Percentiles rank a stretch among this genome's conserved stretches.
Conservation (phyloP, 2,329 filamentous ascomycete genomes). For the Botryotinia globosa region DNA sequence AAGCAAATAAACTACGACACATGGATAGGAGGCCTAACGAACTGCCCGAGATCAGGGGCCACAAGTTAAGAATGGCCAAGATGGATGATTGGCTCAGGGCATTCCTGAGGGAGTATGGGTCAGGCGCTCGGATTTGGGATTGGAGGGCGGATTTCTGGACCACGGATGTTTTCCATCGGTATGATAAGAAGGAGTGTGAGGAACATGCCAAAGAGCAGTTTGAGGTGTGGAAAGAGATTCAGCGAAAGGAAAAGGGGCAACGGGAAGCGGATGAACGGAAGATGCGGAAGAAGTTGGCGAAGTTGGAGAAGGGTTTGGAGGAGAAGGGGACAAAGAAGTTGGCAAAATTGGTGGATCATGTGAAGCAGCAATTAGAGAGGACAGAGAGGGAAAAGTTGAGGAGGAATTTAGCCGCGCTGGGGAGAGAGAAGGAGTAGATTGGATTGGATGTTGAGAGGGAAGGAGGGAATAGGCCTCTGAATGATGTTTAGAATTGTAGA, state of each 20-base stretch:
- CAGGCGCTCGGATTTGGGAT: not conserved
- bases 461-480: not conserved
- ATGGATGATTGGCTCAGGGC: not conserved
- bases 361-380: not conserved
- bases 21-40: not conserved
- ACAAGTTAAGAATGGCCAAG: not conserved
- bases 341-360: not conserved
- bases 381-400: too few species aligned
- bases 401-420: not conserved
- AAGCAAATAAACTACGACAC: conserved; percentile 2
- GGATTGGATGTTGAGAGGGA: not conserved
- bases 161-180: conserved; percentile 12
- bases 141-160: conserved; percentile 18
- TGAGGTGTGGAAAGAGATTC: not conserved
- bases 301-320: not conserved
- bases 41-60: not conserved
- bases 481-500: not conserved
- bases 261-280: not conserved
- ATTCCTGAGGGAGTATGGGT: not conserved
- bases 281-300: not conserved
- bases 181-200: conserved; percentile 1
- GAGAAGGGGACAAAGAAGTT: not conserved
- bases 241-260: not conserved
- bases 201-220: not conserved
- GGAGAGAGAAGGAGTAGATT: not conserved